Base-by-base conservation (phyloP, 2,329 filamentous ascomycete species). In the Trichoderma koningiopsis region DNA sequence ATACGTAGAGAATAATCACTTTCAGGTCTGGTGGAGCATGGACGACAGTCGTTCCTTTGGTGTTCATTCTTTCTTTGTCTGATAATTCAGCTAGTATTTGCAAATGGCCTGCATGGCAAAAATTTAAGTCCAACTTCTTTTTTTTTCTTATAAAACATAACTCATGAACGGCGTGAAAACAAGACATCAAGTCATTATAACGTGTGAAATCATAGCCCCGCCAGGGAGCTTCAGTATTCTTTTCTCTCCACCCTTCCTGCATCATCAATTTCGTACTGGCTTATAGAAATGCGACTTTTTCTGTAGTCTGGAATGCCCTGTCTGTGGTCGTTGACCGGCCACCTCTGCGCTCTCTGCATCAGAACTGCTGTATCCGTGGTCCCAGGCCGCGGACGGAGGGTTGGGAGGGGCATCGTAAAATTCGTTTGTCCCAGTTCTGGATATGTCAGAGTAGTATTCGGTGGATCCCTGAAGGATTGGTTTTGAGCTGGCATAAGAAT, bases 281-380 rank as follows among this genome's bases (percentile, higher is more conserved):
- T 6, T 61, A 52, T 70, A 63, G 4, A 60, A 49, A 29, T 16
- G 64, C 11, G 63, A 65, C 19, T 55, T 58, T 10, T 68, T 73
- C 58, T 63, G 60, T 19, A 71, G 52, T 33, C 63, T 71, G 52
- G 47, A 53, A 6, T 52, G 58, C 10, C 56, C 37, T 27, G 47
- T 8, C 37, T 27, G 70, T 69, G 64, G 40, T 68, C 49, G 52
- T 40, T 35, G 58, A 57, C 52, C 16, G 13, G 63, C 37, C 49
- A 52, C 62, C 33, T 66, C 57, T 7, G 33, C 55, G 22, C 37
- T 49, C 16, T 68, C 68, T n/a, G 55, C 68, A 40, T 70, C 68
- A 11, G 68, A 70, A 58, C 68, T 70, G 53, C 68, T 67, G 27
- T 66, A 67, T 55, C 55, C 68, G 16, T 70, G 62, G 24, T 67